Percentiles rank a stretch among this genome's conserved stretches.
These are phyloP conservation scores for Dendrobium officinale DNA, from an alignment of 106 monocot species.

Conservation along the genomic window DNA sequence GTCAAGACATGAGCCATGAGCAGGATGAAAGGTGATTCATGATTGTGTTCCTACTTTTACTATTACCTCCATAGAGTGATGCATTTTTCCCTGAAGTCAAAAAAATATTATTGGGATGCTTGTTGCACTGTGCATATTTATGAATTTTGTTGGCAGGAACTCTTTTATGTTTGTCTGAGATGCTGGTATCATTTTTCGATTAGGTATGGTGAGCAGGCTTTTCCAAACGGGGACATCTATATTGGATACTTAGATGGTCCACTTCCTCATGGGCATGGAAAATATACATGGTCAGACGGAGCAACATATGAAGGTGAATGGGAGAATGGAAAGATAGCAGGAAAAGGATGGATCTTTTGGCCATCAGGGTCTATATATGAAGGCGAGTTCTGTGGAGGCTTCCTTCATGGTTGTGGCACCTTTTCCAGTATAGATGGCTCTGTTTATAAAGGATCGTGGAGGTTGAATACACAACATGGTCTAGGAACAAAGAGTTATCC, in stretches of 20 bases:
- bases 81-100: background rate
- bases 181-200: conserved; percentile 13
- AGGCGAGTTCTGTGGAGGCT: conserved; percentile 78
- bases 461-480: conserved; percentile 82
- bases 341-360: conserved; percentile 60
- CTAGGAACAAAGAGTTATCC: conserved; percentile 60
- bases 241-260: conserved; percentile 46
- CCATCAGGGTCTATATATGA: conserved; percentile 72
- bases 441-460: conserved; percentile 70
- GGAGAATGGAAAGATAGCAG: conserved; percentile 66
- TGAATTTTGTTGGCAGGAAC: background rate
- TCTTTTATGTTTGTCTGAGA: background rate
- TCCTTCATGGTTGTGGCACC: conserved; percentile 73
- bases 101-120: background rate
- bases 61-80: background rate
- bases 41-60: background rate
- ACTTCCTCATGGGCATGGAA: conserved; percentile 75
- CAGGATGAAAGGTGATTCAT: conserved; percentile 20
- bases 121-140: background rate
- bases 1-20: conserved; percentile 21
- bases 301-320: conserved; percentile 72
- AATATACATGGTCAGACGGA: conserved; percentile 72
- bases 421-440: conserved; percentile 54
- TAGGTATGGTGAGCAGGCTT: conserved; percentile 35
- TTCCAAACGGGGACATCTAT: conserved; percentile 80